Conservation (phyloP, 2,329 filamentous ascomycete species). For the Epichloe festucae region DNA sequence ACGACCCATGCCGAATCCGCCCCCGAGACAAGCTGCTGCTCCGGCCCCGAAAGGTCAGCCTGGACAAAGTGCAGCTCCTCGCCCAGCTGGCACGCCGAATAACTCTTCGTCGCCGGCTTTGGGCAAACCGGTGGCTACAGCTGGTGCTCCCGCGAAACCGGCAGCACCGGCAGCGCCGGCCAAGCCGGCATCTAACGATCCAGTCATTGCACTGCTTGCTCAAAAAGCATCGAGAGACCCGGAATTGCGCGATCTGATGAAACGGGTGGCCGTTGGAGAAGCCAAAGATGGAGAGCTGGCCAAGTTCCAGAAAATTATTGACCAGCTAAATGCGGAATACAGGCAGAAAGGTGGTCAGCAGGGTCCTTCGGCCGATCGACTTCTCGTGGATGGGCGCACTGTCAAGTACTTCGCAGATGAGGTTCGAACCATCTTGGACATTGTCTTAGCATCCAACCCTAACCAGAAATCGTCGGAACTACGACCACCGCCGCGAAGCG, state of each 20-base stretch:
- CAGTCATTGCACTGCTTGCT: constrained; percentile 68
- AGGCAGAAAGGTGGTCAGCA: constrained; percentile 37
- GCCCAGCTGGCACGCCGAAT: constrained; percentile 1
- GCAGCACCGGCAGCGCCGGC: constrained; percentile 1
- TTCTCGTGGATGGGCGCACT: constrained; percentile 41
- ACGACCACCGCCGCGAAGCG: constrained; percentile 38
- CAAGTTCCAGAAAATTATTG: constrained; percentile 69
- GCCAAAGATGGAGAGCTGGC: constrained; percentile 59
- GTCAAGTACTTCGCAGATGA: constrained; percentile 49
- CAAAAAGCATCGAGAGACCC: constrained; percentile 62
- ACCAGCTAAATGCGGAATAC: constrained; percentile 55
- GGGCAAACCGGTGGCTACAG: constrained; percentile 9
- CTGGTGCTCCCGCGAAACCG: constrained; percentile 4
- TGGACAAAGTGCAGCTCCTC: not conserved
- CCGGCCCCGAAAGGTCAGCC: constrained; percentile 8
- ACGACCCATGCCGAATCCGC: constrained; percentile 12
- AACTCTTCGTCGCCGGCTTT: constrained; percentile 6
- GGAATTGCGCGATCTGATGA: constrained; percentile 66
- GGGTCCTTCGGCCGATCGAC: constrained; percentile 39
- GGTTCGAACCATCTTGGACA: constrained; percentile 43
- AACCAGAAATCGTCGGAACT: constrained; percentile 40
- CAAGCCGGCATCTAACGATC: constrained; percentile 39
- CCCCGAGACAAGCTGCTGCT: constrained; percentile 10
- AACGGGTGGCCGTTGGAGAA: constrained; percentile 64
- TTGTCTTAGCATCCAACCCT: constrained; percentile 46